Percentiles rank a stretch among this genome's conserved stretches.
Evolutionary conservation across 176 grass and related monocot genomes (phyloP).

Genomic region (Metroxylon sagu): DNA sequence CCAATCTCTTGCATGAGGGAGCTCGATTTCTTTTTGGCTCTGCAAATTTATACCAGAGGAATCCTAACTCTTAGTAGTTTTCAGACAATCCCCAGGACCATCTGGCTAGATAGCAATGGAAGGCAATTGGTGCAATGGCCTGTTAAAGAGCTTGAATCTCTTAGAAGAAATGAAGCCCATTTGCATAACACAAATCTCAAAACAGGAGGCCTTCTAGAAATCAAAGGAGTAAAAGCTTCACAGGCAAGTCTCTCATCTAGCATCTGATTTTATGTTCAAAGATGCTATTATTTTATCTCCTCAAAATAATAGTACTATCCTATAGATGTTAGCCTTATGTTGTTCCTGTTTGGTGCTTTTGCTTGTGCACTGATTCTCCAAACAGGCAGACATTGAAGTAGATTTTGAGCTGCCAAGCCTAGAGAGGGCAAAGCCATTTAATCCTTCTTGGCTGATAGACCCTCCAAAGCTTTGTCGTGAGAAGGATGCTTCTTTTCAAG

Average conservation of each 20-base stretch:
- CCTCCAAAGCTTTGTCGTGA: constrained; percentile 46
- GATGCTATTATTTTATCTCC: too few species aligned
- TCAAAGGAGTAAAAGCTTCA: constrained; percentile 31
- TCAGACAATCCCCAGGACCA: constrained; percentile 42
- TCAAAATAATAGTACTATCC: not conserved
- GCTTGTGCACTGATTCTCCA: constrained; percentile 13
- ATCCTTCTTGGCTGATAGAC: constrained; percentile 55
- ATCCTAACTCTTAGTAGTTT: too few species aligned
- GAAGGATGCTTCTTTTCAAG: constrained; percentile 30
- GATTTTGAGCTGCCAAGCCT: constrained; percentile 45
- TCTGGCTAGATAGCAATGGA: constrained; percentile 42
- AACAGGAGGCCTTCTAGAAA: constrained; percentile 16
- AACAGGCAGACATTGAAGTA: constrained; percentile 76
- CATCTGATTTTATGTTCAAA: too few species aligned
- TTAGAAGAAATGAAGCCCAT: constrained; percentile 29
- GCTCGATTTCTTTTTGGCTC: too few species aligned
- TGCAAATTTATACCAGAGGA: too few species aligned
- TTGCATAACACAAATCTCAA: constrained; percentile 15
- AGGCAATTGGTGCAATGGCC: constrained; percentile 74
- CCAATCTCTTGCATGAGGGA: too few species aligned
- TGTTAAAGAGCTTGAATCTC: constrained; percentile 42
- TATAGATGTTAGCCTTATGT: not conserved
- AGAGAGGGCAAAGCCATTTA: constrained; percentile 38
- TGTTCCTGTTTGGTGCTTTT: constrained; percentile 1
- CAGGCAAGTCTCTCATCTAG: constrained; percentile 9